Percentiles rank a stretch among this genome's conserved stretches.
phyloP scores from a whole-genome alignment of 2,329 filamentous ascomycete genomes.

The Dichotomopilus funicola region DNA sequence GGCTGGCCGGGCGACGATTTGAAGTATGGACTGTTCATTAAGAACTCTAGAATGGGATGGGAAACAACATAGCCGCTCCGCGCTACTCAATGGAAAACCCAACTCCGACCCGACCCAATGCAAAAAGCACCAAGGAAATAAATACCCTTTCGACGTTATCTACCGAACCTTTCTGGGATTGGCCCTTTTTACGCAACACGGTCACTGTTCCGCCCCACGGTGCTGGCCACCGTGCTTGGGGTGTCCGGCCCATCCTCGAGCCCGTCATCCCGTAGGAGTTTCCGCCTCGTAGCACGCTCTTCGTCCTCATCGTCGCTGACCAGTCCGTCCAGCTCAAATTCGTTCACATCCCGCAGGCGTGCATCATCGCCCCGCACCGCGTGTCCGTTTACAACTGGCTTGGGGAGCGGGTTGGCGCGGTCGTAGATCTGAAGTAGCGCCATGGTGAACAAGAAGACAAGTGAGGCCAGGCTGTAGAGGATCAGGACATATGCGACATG shows the following conservation, averaged over 20 bases:
- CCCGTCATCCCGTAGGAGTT: conserved; percentile 28
- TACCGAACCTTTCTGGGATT: no score
- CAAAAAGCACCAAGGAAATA: not conserved
- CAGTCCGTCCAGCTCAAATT: conserved; percentile 87
- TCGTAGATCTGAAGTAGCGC: conserved; percentile 83
- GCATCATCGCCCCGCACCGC: conserved; percentile 40
- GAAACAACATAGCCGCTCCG: no score
- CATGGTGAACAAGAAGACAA: conserved; percentile 86
- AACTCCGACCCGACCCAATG: conserved; percentile 4
- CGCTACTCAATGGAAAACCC: conserved; percentile 5
- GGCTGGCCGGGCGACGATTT: no score
- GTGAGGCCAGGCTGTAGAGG: conserved; percentile 80
- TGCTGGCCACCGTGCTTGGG: conserved; percentile 44
- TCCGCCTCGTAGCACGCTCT: conserved; percentile 35
- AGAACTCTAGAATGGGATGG: no score
- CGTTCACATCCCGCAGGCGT: conserved; percentile 71
- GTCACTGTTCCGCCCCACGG: conserved; percentile 31
- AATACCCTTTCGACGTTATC: not conserved
- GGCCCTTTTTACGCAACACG: conserved; percentile 5
- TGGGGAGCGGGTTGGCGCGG: conserved; percentile 40
- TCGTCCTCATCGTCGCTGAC: conserved; percentile 81
- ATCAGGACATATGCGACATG: conserved; percentile 91
- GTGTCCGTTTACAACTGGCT: conserved; percentile 31
- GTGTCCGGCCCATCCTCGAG: conserved; percentile 36
- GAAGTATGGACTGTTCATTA: no score